A percentile compares a stretch with the other conserved stretches of the same genome.
phyloP scores from a whole-genome alignment of 495 filamentous ascomycete genomes.

The Ascobolus immersus region DNA sequence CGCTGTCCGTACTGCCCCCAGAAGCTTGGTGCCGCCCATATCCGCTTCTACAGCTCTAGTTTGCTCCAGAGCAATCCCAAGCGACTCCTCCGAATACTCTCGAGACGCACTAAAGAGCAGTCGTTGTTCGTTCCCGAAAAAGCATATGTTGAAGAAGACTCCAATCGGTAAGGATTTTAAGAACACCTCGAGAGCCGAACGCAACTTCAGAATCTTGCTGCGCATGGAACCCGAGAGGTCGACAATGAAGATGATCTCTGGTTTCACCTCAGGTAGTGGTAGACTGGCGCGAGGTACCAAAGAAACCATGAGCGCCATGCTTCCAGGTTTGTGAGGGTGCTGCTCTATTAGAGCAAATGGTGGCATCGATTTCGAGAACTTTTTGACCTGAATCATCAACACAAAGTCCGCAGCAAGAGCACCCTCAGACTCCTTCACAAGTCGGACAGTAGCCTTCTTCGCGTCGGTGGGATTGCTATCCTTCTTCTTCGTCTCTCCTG shows the following conservation, averaged over 20 bases:
- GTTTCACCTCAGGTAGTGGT: slow-evolving; percentile 7
- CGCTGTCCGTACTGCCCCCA: slow-evolving; percentile 25
- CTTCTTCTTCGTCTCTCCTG: neutral
- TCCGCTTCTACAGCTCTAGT: slow-evolving; percentile 24
- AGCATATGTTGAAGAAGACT: slow-evolving; percentile 49
- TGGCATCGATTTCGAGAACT: slow-evolving; percentile 37
- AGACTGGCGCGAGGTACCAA: slow-evolving; percentile 26
- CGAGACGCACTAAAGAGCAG: slow-evolving; percentile 36
- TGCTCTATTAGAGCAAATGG: slow-evolving; percentile 18
- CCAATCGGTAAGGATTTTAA: slow-evolving; percentile 43
- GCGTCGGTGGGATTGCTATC: neutral
- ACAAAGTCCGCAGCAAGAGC: slow-evolving; percentile 29
- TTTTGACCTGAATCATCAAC: slow-evolving; percentile 29
- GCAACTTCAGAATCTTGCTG: slow-evolving; percentile 27
- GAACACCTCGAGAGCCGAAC: slow-evolving; percentile 36
- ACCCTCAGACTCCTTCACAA: slow-evolving; percentile 29
- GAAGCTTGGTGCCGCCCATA: slow-evolving; percentile 47
- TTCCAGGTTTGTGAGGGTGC: slow-evolving; percentile 25
- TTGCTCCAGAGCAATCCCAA: slow-evolving; percentile 26
- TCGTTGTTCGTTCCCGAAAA: slow-evolving; percentile 28
- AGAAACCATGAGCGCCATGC: slow-evolving; percentile 38
- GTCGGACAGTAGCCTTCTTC: slow-evolving; percentile 15
- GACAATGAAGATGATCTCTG: slow-evolving; percentile 45
- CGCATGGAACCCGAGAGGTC: slow-evolving; percentile 46
- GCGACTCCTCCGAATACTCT: slow-evolving; percentile 25